phyloP scores from a whole-genome alignment of 2,329 filamentous ascomycete genomes.

The Pseudocercospora musae region DNA sequence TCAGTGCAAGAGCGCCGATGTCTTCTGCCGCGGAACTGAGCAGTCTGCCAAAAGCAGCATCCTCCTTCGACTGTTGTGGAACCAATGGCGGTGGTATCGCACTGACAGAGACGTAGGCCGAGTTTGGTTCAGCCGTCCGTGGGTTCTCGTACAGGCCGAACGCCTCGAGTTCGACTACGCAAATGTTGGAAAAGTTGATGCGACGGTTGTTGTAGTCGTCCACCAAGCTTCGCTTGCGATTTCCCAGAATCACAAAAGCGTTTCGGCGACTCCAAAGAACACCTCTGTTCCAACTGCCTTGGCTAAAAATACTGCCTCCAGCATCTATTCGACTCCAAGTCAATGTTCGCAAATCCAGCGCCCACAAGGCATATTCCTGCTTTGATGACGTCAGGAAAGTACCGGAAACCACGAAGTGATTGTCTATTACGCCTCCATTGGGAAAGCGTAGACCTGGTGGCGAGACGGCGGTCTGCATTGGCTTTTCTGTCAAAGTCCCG shows the following conservation, averaged over 20 bases:
- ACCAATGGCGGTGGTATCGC: slow-evolving; percentile 47
- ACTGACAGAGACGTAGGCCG: slow-evolving; percentile 81
- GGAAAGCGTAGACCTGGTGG: slow-evolving; percentile 92
- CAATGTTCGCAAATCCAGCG: slow-evolving; percentile 79
- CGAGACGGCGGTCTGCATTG: slow-evolving; percentile 82
- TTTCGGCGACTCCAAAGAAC: slow-evolving; percentile 91
- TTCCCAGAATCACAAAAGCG: slow-evolving; percentile 91
- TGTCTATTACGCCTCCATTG: slow-evolving; percentile 92
- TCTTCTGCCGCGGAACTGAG: slow-evolving; percentile 78
- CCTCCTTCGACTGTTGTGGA: slow-evolving; percentile 27
- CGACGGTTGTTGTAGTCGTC: slow-evolving; percentile 98
- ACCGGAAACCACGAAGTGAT: slow-evolving; percentile 94
- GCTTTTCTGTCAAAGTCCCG: slow-evolving; percentile 77
- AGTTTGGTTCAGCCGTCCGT: slow-evolving; percentile 71
- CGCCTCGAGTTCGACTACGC: slow-evolving; percentile 93
- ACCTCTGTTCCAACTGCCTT: slow-evolving; percentile 96
- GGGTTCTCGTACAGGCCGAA: slow-evolving; percentile 98
- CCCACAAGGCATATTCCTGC: slow-evolving; percentile 97
- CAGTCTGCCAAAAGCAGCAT: slow-evolving; percentile 69
- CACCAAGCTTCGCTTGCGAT: slow-evolving; percentile 86
- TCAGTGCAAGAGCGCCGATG: slow-evolving; percentile 75
- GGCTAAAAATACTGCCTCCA: slow-evolving; percentile 87
- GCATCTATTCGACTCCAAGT: slow-evolving; percentile 97
- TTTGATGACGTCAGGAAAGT: slow-evolving; percentile 97
- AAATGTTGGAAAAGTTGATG: slow-evolving; percentile 96